These are phyloP conservation scores for Sugiyamaella novakii DNA, from an alignment of 1,139 yeast genomes.

Conservation along the genomic window DNA sequence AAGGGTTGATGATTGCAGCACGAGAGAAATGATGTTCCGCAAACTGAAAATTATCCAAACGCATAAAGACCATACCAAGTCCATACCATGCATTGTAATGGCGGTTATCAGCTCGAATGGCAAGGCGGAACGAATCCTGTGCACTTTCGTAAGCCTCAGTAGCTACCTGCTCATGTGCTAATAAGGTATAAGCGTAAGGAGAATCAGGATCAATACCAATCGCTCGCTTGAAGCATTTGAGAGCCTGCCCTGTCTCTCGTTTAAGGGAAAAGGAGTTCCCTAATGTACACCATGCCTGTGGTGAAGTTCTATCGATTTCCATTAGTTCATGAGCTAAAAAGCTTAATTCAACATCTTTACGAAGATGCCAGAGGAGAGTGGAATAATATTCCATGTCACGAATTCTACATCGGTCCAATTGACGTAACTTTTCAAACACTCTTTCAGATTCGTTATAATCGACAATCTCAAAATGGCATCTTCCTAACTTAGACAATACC, in stretches of 20 bases:
- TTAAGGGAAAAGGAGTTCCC: constrained; percentile 87
- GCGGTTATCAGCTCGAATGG: constrained; percentile 73
- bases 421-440: constrained; percentile 64
- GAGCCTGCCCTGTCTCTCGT: constrained; percentile 88
- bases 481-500: constrained; percentile 79
- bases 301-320: constrained; percentile 62
- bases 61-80: constrained; percentile 90
- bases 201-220: constrained; percentile 68
- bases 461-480: constrained; percentile 83
- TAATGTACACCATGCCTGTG: constrained; percentile 90
- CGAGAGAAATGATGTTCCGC: constrained; percentile 88
- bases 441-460: constrained; percentile 76
- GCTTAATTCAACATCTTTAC: constrained; percentile 77
- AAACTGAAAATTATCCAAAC: constrained; percentile 77
- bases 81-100: constrained; percentile 97
- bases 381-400: constrained; percentile 92
- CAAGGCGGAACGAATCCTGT: constrained; percentile 75
- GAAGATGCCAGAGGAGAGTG: constrained; percentile 90
- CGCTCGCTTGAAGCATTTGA: constrained; percentile 83
- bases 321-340: constrained; percentile 79
- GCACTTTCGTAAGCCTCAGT: constrained; percentile 93
- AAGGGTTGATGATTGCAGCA: constrained; percentile 87
- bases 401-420: constrained; percentile 73
- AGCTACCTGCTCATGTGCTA: constrained; percentile 89
- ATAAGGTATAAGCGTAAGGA: constrained; percentile 87